A percentile compares a stretch with the other conserved stretches of the same genome.
Evolutionary conservation across 179 eudicot genomes (phyloP).

Genomic region (Vitellaria paradoxa): DNA sequence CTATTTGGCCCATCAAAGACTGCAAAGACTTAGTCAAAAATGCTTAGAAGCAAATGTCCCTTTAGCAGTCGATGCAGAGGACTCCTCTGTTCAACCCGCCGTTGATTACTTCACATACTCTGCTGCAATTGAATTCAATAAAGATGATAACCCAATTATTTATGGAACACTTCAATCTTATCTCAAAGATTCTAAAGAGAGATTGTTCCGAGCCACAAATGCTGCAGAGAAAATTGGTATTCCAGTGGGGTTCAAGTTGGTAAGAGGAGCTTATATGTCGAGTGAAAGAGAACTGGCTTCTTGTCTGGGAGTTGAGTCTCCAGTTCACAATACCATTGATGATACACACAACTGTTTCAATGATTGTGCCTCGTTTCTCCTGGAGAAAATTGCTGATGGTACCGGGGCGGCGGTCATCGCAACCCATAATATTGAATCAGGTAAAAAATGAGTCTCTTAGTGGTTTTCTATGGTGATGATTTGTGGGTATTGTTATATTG

Average conservation of each 20-base stretch:
- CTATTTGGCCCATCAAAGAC: conserved; percentile 37
- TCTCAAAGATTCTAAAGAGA: conserved; percentile 74
- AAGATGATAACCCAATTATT: conserved; percentile 42
- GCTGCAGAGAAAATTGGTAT: conserved; percentile 69
- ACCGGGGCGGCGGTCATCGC: conserved; percentile 71
- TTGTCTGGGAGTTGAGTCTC: conserved; percentile 69
- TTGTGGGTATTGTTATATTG: too few species aligned
- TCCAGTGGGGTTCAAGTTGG: conserved; percentile 79
- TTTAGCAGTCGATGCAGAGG: conserved; percentile 60
- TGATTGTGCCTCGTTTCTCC: conserved; percentile 76
- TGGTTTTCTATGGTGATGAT: not conserved
- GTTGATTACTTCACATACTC: conserved; percentile 81
- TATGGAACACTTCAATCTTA: conserved; percentile 81
- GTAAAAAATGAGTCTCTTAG: conserved; percentile 25
- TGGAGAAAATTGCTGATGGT: conserved; percentile 58
- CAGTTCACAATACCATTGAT: conserved; percentile 62
- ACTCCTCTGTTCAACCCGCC: conserved; percentile 33
- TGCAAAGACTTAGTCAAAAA: conserved; percentile 39
- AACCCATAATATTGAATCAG: conserved; percentile 87
- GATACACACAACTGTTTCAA: conserved; percentile 75
- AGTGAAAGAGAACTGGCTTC: conserved; percentile 61
- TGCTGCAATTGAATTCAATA: conserved; percentile 46
- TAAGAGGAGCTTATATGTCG: conserved; percentile 93
- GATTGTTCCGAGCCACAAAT: conserved; percentile 39
- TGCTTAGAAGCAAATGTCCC: conserved; percentile 57